A percentile compares a stretch with the other conserved stretches of the same genome.
Evolutionary conservation across 257 asterid genomes (phyloP).

Genomic region (Apocynum venetum): DNA sequence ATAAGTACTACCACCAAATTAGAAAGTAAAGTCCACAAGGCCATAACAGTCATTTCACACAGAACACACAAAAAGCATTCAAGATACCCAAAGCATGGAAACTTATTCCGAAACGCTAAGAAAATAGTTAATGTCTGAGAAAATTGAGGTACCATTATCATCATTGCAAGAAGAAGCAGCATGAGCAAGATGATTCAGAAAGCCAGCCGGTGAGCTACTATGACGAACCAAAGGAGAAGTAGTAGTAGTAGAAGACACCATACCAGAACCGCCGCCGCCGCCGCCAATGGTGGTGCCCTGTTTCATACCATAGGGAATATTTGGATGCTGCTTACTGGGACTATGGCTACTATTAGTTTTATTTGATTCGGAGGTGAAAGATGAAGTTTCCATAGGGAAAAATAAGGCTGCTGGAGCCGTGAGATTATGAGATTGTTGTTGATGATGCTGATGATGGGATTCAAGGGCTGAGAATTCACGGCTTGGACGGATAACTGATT

Average conservation of each 20-base stretch:
- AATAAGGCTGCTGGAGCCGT: conserved; percentile 26
- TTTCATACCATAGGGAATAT: neutral
- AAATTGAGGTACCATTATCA: conserved; percentile 44
- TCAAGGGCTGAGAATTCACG: conserved; percentile 39
- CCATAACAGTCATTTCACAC: neutral
- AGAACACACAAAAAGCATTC: neutral
- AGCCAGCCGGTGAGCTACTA: conserved; percentile 75
- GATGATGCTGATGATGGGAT: conserved; percentile 20
- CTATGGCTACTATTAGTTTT: neutral
- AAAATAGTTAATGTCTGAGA: neutral
- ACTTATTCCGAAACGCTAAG: neutral
- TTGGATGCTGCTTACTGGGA: conserved; percentile 15
- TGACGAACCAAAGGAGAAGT: conserved; percentile 53
- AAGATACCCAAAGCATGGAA: neutral
- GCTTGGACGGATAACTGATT: conserved; percentile 37
- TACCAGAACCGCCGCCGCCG: conserved; percentile 19
- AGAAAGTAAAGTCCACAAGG: neutral
- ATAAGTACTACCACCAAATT: neutral
- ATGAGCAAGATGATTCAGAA: conserved; percentile 62
- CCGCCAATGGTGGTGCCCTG: conserved; percentile 13
- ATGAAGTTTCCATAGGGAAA: conserved; percentile 34
- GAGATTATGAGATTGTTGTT: conserved; percentile 9
- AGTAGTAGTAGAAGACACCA: neutral
- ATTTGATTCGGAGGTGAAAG: conserved; percentile 23
- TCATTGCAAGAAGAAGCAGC: conserved; percentile 32